These are phyloP conservation scores for Fusarium algeriense DNA, from an alignment of 2,329 filamentous ascomycete species.

Conservation along the genomic window DNA sequence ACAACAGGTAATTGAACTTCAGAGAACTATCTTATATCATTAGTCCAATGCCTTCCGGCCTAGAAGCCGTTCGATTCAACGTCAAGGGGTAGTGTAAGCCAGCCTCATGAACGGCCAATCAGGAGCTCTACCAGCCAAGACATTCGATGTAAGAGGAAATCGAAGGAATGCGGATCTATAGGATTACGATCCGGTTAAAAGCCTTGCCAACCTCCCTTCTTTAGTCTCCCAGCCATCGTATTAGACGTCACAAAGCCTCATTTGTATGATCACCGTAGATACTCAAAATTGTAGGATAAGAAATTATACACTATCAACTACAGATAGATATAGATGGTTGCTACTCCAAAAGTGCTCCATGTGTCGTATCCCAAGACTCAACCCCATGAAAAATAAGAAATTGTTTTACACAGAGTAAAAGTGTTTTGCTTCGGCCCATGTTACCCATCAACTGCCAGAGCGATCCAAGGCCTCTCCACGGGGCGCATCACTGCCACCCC, in stretches of 20 bases:
- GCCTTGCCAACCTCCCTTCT: constrained; percentile 12
- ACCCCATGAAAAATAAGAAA: constrained; percentile 40
- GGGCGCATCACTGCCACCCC: constrained; percentile 30
- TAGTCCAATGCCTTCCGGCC: neutral
- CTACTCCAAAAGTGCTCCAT: constrained; percentile 46
- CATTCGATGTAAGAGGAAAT: constrained; percentile 34
- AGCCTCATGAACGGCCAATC: constrained; percentile 19
- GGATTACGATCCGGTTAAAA: constrained; percentile 4
- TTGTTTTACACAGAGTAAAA: constrained; percentile 39
- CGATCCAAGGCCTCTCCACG: constrained; percentile 43
- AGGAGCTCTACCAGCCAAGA: neutral
- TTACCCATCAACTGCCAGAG: constrained; percentile 44
- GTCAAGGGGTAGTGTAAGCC: constrained; percentile 1
- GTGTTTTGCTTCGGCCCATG: constrained; percentile 39
- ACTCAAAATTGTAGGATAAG: constrained; percentile 37
- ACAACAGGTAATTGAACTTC: neutral
- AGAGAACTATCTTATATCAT: neutral
- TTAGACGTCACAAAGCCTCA: neutral
- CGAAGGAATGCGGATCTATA: constrained; percentile 11
- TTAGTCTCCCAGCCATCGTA: neutral
- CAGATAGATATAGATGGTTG: constrained; percentile 48
- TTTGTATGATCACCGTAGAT: neutral
- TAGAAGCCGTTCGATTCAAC: constrained; percentile 2
- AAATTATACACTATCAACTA: constrained; percentile 56
- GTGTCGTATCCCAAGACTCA: constrained; percentile 41